Evolutionary conservation across 352 stramenopile species (phyloP).

Genomic region (Pythium scleroteichum): DNA sequence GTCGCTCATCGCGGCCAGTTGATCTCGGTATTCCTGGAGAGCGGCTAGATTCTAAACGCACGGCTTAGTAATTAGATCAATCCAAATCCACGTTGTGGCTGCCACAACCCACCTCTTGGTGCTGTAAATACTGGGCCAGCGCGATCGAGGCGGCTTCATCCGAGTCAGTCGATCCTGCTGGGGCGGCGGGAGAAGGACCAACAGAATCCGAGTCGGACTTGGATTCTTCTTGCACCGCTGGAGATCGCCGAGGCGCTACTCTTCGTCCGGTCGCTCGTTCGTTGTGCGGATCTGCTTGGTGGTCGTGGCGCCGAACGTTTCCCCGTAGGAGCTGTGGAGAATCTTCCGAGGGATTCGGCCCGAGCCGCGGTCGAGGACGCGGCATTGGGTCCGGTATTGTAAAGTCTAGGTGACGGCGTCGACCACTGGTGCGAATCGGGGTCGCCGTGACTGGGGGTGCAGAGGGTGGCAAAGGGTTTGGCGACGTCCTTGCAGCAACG

Average conservation of each 20-base stretch:
- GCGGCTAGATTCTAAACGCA: constrained; percentile 60
- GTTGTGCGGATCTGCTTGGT: background rate
- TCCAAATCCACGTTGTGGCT: no score
- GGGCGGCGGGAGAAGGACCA: background rate
- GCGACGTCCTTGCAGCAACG: background rate
- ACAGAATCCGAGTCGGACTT: constrained; percentile 5
- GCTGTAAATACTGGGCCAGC: constrained; percentile 62
- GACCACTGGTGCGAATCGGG: constrained; percentile 2
- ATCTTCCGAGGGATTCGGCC: constrained; percentile 18
- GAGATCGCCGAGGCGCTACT: constrained; percentile 12
- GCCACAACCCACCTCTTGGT: constrained; percentile 60
- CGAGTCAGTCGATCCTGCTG: constrained; percentile 23
- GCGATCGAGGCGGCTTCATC: constrained; percentile 68
- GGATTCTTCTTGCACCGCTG: constrained; percentile 2
- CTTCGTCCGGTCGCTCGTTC: background rate
- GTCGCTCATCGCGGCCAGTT: constrained; percentile 24
- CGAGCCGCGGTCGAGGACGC: constrained; percentile 25
- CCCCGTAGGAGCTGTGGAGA: background rate
- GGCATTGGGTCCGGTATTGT: constrained; percentile 15
- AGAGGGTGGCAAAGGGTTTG: background rate
- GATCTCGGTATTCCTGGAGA: constrained; percentile 59
- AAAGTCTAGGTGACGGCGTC: constrained; percentile 47
- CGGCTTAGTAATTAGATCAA: background rate
- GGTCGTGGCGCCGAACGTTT: background rate
- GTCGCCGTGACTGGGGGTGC: background rate